Conservation (phyloP, 2,329 filamentous ascomycete genomes). For the Phaeosphaeria sp. region DNA sequence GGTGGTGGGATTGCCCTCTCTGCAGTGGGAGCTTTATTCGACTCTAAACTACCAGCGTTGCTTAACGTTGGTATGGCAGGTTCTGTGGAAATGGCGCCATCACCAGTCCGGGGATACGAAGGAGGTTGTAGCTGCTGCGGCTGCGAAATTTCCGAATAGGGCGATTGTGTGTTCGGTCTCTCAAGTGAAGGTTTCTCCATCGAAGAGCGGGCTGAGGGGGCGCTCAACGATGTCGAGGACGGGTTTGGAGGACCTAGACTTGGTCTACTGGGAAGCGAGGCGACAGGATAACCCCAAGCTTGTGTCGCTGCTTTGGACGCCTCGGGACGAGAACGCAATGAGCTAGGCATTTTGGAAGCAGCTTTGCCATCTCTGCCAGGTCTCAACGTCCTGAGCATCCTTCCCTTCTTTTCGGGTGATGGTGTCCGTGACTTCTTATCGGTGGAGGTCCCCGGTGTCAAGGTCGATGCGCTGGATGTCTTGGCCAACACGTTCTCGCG, state of each 20-base stretch:
- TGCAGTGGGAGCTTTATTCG: slow-evolving; percentile 10
- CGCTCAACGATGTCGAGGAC: slow-evolving; percentile 23
- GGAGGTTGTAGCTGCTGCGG: slow-evolving; percentile 23
- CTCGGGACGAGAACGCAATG: slow-evolving; percentile 55
- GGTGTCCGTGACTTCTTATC: slow-evolving; percentile 62
- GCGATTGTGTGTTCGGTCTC: slow-evolving; percentile 17
- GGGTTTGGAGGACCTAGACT: slow-evolving; percentile 17
- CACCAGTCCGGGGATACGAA: slow-evolving; percentile 33
- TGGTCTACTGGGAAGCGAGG: slow-evolving; percentile 13
- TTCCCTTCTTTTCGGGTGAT: slow-evolving; percentile 67
- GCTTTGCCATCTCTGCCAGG: slow-evolving; percentile 53
- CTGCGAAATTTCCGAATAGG: slow-evolving; percentile 17
- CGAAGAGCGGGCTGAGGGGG: slow-evolving; percentile 32
- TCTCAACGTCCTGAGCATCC: slow-evolving; percentile 64
- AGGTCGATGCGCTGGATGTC: slow-evolving; percentile 29
- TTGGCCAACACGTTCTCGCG: slow-evolving; percentile 31
- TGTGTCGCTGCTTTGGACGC: slow-evolving; percentile 69
- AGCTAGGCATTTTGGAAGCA: slow-evolving; percentile 54
- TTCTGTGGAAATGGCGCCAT: slow-evolving; percentile 19
- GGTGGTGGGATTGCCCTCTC: slow-evolving; percentile 18
- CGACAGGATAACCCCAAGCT: slow-evolving; percentile 59
- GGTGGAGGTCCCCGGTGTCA: slow-evolving; percentile 43
- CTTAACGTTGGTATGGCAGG: slow-evolving; percentile 22
- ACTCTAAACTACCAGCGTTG: slow-evolving; percentile 18
- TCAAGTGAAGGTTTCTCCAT: slow-evolving; percentile 36